Evolutionary conservation across 2,329 filamentous ascomycete species (phyloP), one percentile per base, ranked within the genome.

Genomic region (Xylaria digitata): DNA sequence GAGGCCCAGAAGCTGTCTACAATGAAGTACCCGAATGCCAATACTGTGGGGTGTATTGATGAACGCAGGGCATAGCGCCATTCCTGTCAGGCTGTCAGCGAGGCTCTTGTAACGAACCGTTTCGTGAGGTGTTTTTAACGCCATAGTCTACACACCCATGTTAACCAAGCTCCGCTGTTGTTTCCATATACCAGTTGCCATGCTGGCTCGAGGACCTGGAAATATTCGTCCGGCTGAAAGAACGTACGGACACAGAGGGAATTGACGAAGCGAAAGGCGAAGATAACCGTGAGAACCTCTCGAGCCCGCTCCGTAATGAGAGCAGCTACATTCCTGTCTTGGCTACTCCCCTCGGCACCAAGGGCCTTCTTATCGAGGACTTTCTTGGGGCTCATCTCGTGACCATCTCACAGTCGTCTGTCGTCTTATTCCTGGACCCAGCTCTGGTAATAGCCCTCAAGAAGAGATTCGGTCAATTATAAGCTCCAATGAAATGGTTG

Each of bases 141-240:
- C 17, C 19, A 48, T 32, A 64, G 30, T 13, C 48, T 63, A 82
- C 86, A 75, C 84, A 97, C 95, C 96, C 96, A 99, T 69, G 96
- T 99, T 75, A 97, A 86, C 93, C 95, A 99, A 32, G 95, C 93
- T 69, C 92, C 92, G 78, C 90, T 92, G 15, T 85, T 78, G 2
- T 83, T 76, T 23, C 94, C 94, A 84, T 97, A 97, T 2, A 92
- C 92, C 62, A 96, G 85, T 74, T 90, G 84, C 94, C 95, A 98
- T 72, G 96, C 96, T 60, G 96, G 95, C 82, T 99, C 96, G 50
- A 98, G 87, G 1, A 94, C 92, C 78, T 99, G 96, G 76, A 96
- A 99, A 83, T 93, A 98, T 80, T 99, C 96, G 82, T 99, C 96
- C 32, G 96, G 96, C 80, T 99, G 96, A 82, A 99, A 99, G 79